phyloP scores from a whole-genome alignment of 2,329 filamentous ascomycete species.

The Lecanicillium sp. region DNA sequence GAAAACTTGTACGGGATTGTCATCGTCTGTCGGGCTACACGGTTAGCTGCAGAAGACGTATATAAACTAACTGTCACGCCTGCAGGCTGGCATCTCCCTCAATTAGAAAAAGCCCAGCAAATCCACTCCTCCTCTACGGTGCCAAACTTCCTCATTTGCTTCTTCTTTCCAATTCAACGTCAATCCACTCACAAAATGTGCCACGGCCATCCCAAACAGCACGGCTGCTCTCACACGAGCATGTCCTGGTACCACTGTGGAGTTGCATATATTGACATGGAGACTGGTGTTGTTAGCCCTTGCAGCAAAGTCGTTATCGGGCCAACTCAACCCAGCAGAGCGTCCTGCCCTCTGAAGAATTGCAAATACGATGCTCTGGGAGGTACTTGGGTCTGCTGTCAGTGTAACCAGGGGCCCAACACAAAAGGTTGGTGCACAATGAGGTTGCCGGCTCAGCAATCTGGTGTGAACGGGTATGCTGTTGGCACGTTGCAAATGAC shows the following conservation, averaged over 20 bases:
- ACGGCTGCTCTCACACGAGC: conserved; percentile 49
- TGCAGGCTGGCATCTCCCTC: no score
- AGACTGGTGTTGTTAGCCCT: conserved; percentile 43
- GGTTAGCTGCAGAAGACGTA: conserved; percentile 6
- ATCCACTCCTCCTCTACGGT: no score
- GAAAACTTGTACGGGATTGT: not conserved
- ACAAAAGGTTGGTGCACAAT: conserved; percentile 47
- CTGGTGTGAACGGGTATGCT: not conserved
- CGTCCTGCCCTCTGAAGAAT: conserved; percentile 43
- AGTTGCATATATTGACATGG: conserved; percentile 37
- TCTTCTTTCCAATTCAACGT: conserved; percentile 13
- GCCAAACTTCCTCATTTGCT: not conserved
- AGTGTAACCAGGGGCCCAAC: conserved; percentile 46
- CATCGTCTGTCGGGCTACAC: not conserved
- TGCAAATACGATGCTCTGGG: conserved; percentile 46
- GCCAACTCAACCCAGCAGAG: conserved; percentile 36
- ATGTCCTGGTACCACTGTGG: conserved; percentile 52
- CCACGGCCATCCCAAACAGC: conserved; percentile 46
- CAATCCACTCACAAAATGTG: conserved; percentile 35
- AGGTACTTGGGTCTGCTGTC: conserved; percentile 49
- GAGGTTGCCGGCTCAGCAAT: conserved; percentile 16
- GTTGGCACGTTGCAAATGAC: conserved; percentile 4
- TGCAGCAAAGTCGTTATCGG: conserved; percentile 45
- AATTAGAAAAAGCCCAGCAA: not conserved
- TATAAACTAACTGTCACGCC: no score